These are phyloP conservation scores for Postia placenta DNA, from an alignment of 768 basidiomycete species.

Conservation along the genomic window DNA sequence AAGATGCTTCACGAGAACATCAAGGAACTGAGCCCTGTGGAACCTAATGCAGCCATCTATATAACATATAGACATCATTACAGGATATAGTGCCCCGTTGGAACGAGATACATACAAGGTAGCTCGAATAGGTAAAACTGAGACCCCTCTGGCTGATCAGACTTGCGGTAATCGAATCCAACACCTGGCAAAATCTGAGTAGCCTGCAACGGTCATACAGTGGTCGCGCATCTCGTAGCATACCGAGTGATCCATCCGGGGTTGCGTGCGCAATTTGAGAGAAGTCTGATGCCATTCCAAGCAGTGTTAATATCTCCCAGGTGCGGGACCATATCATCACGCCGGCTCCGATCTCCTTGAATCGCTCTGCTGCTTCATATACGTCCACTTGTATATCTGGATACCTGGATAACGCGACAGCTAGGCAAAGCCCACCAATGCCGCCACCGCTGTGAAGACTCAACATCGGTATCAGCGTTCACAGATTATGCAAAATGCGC, in stretches of 20 bases:
- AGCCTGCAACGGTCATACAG: no score
- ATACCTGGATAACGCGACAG: conserved; percentile 22
- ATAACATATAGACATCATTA: no score
- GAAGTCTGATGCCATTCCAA: conserved; percentile 22
- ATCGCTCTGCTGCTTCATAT: conserved; percentile 32
- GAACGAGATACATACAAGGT: conserved; percentile 28
- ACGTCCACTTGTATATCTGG: conserved; percentile 22
- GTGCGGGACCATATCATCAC: conserved; percentile 27
- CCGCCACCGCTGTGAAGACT: conserved; percentile 23
- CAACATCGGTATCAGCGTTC: not conserved
- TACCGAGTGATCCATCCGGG: conserved; percentile 15
- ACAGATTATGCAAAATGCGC: not conserved
- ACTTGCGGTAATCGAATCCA: conserved; percentile 41
- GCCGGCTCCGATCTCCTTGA: conserved; percentile 45
- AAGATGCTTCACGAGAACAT: conserved; percentile 31
- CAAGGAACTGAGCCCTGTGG: conserved; percentile 44
- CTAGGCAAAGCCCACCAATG: conserved; percentile 26
- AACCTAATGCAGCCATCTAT: conserved; percentile 32
- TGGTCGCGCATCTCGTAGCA: no score
- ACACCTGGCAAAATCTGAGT: no score
- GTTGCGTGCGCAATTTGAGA: conserved; percentile 20
- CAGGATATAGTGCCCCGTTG: not conserved
- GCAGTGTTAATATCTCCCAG: conserved; percentile 20
- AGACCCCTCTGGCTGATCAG: conserved; percentile 36
- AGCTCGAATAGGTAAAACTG: conserved; percentile 34